Evolutionary conservation across 2,329 filamentous ascomycete genomes (phyloP), one percentile per base, ranked within the genome.

Genomic region (Clarireedia sp.): DNA sequence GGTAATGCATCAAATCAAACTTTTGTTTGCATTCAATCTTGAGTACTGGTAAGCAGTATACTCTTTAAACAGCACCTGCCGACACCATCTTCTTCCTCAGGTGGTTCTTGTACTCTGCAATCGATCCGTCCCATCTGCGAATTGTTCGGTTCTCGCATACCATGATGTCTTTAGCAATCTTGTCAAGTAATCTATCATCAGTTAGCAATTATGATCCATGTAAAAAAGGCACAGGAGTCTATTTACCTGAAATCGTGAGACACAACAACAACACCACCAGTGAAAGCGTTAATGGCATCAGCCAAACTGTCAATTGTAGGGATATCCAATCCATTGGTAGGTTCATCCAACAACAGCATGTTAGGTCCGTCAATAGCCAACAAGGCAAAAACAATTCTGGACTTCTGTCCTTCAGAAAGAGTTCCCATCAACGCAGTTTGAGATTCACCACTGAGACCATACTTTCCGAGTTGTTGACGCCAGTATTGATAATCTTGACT

Each of bases 401-500:
- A 91, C 83, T 95, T 95, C 76, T 99, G 94, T 54, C 94, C 94
- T 71, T 99, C 94, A 60, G 94, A 97, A 64, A 99, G 79, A 16
- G 94, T 99, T 60, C 94, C 95, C 86, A 99, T 99, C 70, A 97
- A 81, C 48, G 94, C 90, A 48, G 94, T 99, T 79, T 99, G 95
- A 33, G 90, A 78, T 61, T 97, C 90, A 72, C 95, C 95, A 57
- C 83, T 87, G 62, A 99, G 82, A 71, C 95, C 95, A 73, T 99
- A 99, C 63, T 86, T 83, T 68, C 94, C 94, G 38, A 99, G 88
- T 77, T 96, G 90, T 75, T 96, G 92, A 70, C 94, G 85, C 94
- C 94, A 99, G 83, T 94, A 99, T 77, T 99, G 94, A 79, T 96
- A 95, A 72, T 99, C 94, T 72, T 99, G 94, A 53, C 85, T 90